Percentiles rank a stretch among this genome's conserved stretches.
These are phyloP conservation scores for Tulasnella sp. DNA, from an alignment of 768 basidiomycete genomes.

Conservation along the genomic window DNA sequence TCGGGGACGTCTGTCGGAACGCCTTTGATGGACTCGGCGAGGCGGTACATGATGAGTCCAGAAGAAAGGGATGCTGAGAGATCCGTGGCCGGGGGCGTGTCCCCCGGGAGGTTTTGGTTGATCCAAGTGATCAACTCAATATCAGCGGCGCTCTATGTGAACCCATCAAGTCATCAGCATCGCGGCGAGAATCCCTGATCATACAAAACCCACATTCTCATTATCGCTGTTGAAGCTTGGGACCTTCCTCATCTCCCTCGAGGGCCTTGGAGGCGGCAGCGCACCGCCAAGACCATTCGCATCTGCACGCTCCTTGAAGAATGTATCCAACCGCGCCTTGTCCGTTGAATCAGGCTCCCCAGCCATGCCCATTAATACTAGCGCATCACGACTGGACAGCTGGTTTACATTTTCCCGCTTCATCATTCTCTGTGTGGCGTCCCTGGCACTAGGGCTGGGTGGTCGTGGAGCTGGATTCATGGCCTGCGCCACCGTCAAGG, in stretches of 20 bases:
- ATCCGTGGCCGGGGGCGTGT: slow-evolving; percentile 36
- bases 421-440: slow-evolving; percentile 76
- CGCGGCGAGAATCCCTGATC: neutral
- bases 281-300: neutral
- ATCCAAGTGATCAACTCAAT: slow-evolving; percentile 70
- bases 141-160: slow-evolving; percentile 11
- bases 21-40: slow-evolving; percentile 66
- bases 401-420: slow-evolving; percentile 77
- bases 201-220: neutral
- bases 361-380: slow-evolving; percentile 46
- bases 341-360: slow-evolving; percentile 34
- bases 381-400: slow-evolving; percentile 67
- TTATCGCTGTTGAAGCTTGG: neutral
- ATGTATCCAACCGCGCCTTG: slow-evolving; percentile 41
- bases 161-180: neutral
- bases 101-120: slow-evolving; percentile 64
- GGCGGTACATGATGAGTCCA: slow-evolving; percentile 70
- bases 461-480: slow-evolving; percentile 95
- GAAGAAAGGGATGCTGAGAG: slow-evolving; percentile 31
- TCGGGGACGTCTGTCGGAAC: slow-evolving; percentile 48
- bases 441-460: slow-evolving; percentile 79
- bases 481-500: slow-evolving; percentile 85
- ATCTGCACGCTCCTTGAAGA: slow-evolving; percentile 34
- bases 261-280: slow-evolving; percentile 50
- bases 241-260: slow-evolving; percentile 42